Percentiles rank a stretch among this genome's conserved stretches.
Conservation (phyloP, 169 alveolate species). For the Toxoplasma gondii region DNA sequence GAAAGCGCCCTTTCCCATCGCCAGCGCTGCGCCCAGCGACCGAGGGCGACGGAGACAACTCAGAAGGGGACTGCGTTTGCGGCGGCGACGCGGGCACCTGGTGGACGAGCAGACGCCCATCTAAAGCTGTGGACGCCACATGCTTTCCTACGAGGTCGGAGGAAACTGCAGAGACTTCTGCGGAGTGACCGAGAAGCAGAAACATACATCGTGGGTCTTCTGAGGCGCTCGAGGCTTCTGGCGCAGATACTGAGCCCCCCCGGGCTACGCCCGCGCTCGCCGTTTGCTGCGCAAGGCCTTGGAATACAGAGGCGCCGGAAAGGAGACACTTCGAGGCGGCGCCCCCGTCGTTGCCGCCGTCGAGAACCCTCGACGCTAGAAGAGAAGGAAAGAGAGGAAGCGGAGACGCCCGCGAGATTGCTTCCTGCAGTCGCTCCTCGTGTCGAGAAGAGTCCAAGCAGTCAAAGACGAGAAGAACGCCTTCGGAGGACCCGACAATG, state of each 20-base stretch:
- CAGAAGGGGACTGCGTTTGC: neutral
- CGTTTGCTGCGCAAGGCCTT: too few species aligned
- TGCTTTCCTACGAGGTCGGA: neutral
- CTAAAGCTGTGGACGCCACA: slow-evolving; percentile 2
- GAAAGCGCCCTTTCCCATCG: neutral
- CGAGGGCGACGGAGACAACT: neutral
- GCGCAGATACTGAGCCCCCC: too few species aligned
- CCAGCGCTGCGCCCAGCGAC: neutral
- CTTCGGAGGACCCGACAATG: slow-evolving; percentile 2
- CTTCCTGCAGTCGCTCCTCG: neutral
- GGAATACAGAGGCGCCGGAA: too few species aligned
- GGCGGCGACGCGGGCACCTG: neutral
- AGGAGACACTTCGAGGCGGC: too few species aligned
- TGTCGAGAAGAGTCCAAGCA: neutral
- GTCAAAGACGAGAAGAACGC: neutral
- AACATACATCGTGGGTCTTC: neutral
- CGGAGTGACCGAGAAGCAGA: slow-evolving; percentile 5
- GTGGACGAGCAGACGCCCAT: slow-evolving; percentile 8
- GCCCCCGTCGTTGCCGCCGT: too few species aligned
- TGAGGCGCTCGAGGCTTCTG: neutral
- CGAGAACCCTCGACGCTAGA: too few species aligned
- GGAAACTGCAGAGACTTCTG: neutral
- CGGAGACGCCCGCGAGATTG: too few species aligned
- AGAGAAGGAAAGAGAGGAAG: too few species aligned
- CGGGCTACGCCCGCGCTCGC: too few species aligned